These are phyloP conservation scores for Elaeis guineensis DNA, from an alignment of 176 grass and related monocot genomes.

Conservation along the genomic window DNA sequence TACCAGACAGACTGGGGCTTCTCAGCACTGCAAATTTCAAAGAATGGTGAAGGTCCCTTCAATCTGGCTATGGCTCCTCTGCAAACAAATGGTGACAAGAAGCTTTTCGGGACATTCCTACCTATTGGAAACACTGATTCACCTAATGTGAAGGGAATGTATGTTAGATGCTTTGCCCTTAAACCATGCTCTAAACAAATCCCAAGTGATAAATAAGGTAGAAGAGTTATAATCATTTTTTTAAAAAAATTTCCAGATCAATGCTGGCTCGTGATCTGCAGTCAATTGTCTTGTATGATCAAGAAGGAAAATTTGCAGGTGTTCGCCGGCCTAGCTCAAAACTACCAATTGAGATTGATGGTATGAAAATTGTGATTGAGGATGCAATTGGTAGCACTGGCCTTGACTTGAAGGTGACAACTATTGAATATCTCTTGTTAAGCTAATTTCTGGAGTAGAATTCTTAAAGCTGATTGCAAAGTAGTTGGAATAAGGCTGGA, in stretches of 20 bases:
- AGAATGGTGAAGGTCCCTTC: conserved; percentile 87
- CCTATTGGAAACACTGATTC: conserved; percentile 58
- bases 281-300: conserved; percentile 92
- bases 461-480: too few species aligned
- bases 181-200: conserved; percentile 8
- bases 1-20: conserved; percentile 97
- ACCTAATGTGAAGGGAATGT: conserved; percentile 87
- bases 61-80: conserved; percentile 87
- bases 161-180: conserved; percentile 23
- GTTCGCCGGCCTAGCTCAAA: conserved; percentile 82
- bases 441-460: not conserved
- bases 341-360: conserved; percentile 87
- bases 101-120: conserved; percentile 78
- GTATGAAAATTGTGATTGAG: conserved; percentile 88
- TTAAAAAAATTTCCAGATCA: conserved; percentile 42
- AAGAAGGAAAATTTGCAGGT: conserved; percentile 94
- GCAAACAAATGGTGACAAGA: conserved; percentile 65
- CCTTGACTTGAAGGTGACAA: conserved; percentile 75
- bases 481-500: too few species aligned
- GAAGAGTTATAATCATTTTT: not conserved
- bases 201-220: not conserved
- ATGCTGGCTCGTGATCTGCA: conserved; percentile 96
- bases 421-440: not conserved
- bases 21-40: conserved; percentile 78
- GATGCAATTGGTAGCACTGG: conserved; percentile 92